These are phyloP conservation scores for Candida alai DNA, from an alignment of 805 yeast genomes.

Conservation along the genomic window DNA sequence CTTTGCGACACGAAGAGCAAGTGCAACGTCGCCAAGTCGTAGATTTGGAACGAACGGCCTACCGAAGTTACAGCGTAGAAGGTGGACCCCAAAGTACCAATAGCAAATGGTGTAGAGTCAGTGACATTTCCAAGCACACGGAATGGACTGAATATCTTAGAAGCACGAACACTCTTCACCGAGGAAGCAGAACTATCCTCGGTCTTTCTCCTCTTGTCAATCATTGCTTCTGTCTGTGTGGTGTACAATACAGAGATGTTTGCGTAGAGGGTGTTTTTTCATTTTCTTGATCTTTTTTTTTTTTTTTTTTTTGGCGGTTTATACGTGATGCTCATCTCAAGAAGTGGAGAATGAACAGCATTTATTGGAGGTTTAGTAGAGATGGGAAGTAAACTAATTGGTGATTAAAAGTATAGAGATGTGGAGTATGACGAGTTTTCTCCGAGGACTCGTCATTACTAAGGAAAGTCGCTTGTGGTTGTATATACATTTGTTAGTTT, in stretches of 20 bases:
- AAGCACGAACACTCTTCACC: conserved; percentile 14
- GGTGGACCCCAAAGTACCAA: conserved; percentile 84
- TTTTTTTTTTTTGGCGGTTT: conserved; percentile 2
- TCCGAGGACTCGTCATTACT: too few species aligned
- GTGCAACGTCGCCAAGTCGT: conserved; percentile 84
- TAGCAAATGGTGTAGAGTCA: conserved; percentile 77
- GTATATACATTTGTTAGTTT: too few species aligned
- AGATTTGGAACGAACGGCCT: conserved; percentile 86
- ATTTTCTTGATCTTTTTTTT: neutral
- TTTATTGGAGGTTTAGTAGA: neutral
- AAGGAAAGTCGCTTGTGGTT: too few species aligned
- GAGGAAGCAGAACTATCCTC: conserved; percentile 5
- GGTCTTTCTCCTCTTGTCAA: conserved; percentile 30
- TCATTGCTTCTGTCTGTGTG: conserved; percentile 3
- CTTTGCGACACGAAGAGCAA: conserved; percentile 79
- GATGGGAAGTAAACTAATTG: neutral
- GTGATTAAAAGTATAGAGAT: too few species aligned
- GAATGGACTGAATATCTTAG: conserved; percentile 74
- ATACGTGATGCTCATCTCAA: neutral
- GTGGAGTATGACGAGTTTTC: too few species aligned
- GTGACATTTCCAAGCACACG: conserved; percentile 87
- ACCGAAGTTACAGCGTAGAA: conserved; percentile 87
- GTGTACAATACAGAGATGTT: neutral
- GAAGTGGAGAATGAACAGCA: neutral
- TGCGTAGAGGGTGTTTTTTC: neutral